These are phyloP conservation scores for Crataegus laevigata DNA, from an alignment of 306 rosid genomes.

Conservation along the genomic window DNA sequence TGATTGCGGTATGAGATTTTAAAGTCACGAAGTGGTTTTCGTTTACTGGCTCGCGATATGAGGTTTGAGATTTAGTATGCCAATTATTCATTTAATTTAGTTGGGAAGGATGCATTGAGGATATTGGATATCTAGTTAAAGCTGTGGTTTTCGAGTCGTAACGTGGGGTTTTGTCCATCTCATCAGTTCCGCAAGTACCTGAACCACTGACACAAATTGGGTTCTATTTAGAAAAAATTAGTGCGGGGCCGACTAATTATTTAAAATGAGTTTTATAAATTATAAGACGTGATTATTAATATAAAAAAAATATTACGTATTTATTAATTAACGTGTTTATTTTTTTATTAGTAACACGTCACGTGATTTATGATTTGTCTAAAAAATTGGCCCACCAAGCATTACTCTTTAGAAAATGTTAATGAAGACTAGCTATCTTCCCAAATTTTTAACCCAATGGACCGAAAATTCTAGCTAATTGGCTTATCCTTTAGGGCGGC, in stretches of 20 bases:
- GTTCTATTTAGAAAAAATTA: not conserved
- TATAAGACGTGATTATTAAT: too few relatives aligned
- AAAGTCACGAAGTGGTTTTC: not conserved
- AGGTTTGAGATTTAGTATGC: not conserved
- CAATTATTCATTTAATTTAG: not conserved
- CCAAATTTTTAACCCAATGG: not conserved
- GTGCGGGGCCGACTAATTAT: too few relatives aligned
- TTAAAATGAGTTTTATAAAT: too few relatives aligned
- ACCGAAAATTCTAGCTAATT: too few relatives aligned
- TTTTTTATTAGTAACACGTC: too few relatives aligned
- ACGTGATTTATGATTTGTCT: too few relatives aligned
- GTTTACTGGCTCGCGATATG: not conserved
- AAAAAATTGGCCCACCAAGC: too few relatives aligned
- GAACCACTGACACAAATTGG: not conserved
- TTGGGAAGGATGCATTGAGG: not conserved
- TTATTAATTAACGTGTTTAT: too few relatives aligned
- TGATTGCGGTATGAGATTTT: conserved; percentile 33
- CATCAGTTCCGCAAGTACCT: not conserved
- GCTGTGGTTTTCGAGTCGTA: not conserved
- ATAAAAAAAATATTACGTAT: too few relatives aligned
- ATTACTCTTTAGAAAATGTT: too few relatives aligned
- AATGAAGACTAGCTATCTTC: too few relatives aligned
- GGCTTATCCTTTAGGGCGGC: too few relatives aligned
- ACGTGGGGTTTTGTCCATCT: conserved; percentile 8
- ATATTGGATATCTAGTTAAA: not conserved